Evolutionary conservation across 2,329 filamentous ascomycete genomes (phyloP), one percentile per base, ranked within the genome.

Genomic region (Alternaria solani): DNA sequence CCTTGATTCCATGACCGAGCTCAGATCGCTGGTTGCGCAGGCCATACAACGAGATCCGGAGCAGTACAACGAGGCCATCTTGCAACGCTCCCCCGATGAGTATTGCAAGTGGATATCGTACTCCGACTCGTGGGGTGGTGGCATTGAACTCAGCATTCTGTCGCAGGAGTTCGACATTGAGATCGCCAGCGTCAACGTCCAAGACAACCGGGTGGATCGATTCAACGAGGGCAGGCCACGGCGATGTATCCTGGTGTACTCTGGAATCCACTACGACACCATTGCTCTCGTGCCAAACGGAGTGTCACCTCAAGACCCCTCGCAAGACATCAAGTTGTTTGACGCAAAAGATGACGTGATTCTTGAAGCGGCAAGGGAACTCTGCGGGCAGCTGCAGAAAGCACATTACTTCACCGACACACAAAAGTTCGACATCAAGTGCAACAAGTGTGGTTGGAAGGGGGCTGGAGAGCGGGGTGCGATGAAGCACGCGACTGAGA

Each of bases 251-350:
- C 82, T 97, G 25, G 89, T 97, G 0, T 97, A 97, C 79, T 94
- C 91, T 0, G 93, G 93, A 3, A 95, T 97, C 51, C 94, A 97
- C 77, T 97, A 97, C 79, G 94, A 97, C 78, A 90, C 92, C 7
- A 89, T 97, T 61, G 93, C 91, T 1, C 87, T 96, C 66, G 89
- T 88, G 5, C 76, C 77, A 0, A 18, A 87, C 86, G 39, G 88
- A 83, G 23, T 85, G 84, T 64, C 84, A 79, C 66, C 87, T 47
- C 81, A 87, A 11, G 87, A 89, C 7, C 87, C 92, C 0, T 91
- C 95, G 26, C 87, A 89, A 64, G 94, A 98, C 74, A 86, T 89
- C n/a, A 90, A 90, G 68, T 86, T 96, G 1, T 88, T 97, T 55
- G 84, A 88, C 58, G 78, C 85, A 1, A 77, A 78, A 3, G 86